Base-by-base conservation (phyloP, 805 yeast genomes). In the Ogataea chonburiensis region DNA sequence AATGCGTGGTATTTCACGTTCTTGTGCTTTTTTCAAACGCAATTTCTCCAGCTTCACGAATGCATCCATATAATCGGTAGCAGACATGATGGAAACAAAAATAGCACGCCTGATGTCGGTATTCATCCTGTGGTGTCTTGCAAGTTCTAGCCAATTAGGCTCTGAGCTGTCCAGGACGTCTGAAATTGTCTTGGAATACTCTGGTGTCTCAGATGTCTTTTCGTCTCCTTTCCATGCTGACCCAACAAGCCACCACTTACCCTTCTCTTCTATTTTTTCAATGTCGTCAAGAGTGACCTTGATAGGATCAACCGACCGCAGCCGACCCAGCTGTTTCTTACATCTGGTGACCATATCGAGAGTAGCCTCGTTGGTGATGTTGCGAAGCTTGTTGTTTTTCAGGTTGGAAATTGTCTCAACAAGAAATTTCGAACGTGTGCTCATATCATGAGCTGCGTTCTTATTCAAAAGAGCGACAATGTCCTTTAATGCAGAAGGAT, bases 201-300 rank as follows among this genome's bases (percentile, higher is more conserved):
- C 65, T n/a, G n/a, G n/a, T 27, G 67, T 68, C 2, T 55, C 22
- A 19, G 10, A 53, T 13, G 43, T 37, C 6, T 30, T 13, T 12
- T 38, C 47, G 3, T 41, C 19, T 3, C 96, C 96, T 53, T 79
- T 86, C 96, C 97, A 93, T 0, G 98, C 96, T 1, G 98, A 86
- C 32, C 99, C 99, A 19, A 93, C 91, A 20, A 93, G 68, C 99
- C 99, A 93, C 99, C 99, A 93, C 61, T 91, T 93, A 39, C 99
- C 99, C 46, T 79, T 77, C 1, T 81, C 75, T 10, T 81, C 85
- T 16, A 86, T 71, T 43, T 75, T 77, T 31, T 75, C 77, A 39
- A 93, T 87, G 63, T 93, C 99, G 29, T 77, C 80, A 14, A 91
- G 65, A 3, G 86, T 66, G 0, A 93, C 98, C 47, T 85, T 87